Percentiles rank a stretch among this genome's conserved stretches.
These are phyloP conservation scores for Colletotrichum filicis DNA, from an alignment of 2,329 filamentous ascomycete species.

Conservation along the genomic window DNA sequence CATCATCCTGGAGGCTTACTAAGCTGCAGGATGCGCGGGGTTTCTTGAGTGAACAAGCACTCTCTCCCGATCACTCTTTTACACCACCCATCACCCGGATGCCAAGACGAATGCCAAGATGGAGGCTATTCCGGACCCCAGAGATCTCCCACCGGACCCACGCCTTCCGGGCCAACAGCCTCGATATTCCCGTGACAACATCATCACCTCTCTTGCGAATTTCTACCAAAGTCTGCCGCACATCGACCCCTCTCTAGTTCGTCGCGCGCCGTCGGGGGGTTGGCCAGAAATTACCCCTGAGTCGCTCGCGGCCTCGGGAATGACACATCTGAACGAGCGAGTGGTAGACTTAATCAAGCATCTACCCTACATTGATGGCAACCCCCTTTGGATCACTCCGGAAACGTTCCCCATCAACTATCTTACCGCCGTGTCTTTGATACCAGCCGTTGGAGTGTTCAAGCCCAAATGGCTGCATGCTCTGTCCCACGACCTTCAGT, in stretches of 20 bases:
- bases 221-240: conserved; percentile 12
- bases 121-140: neutral
- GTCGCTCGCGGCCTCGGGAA: neutral
- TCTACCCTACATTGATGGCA: conserved; percentile 11
- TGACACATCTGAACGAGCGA: neutral
- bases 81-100: neutral
- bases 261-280: neutral
- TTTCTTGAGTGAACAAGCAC: neutral
- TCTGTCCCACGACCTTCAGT: neutral
- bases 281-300: conserved; percentile 12
- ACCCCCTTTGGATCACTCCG: conserved; percentile 13
- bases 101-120: conserved; percentile 11
- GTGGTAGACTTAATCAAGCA: conserved; percentile 4
- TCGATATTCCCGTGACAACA: conserved; percentile 11
- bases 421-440: neutral
- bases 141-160: neutral
- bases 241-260: conserved; percentile 5
- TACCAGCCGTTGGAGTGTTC: neutral
- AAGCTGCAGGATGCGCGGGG: neutral
- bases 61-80: neutral
- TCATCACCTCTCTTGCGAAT: neutral
- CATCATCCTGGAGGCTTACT: neutral
- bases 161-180: neutral
- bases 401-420: conserved; percentile 8
- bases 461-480: conserved; percentile 1